phyloP scores from a whole-genome alignment of 1,284 basidiomycete species.

The Xanthoconium separans region DNA sequence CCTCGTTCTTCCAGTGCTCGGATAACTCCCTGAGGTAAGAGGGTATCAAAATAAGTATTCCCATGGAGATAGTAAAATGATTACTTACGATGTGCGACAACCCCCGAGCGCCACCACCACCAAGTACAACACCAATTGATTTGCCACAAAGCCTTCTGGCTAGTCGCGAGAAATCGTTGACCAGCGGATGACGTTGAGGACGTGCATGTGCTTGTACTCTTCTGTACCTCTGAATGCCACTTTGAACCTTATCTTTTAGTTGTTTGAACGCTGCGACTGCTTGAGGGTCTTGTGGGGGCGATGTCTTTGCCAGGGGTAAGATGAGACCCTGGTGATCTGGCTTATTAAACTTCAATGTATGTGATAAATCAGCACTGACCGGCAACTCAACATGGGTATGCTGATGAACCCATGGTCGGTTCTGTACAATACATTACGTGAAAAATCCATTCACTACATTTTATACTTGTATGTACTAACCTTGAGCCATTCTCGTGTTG shows the following conservation, averaged over 20 bases:
- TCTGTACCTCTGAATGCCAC: constrained; percentile 84
- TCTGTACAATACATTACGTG: constrained; percentile 43
- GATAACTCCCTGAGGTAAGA: constrained; percentile 68
- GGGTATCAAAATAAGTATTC: constrained; percentile 5
- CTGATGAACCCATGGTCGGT: constrained; percentile 92
- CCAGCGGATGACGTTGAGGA: constrained; percentile 76
- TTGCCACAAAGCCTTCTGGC: constrained; percentile 91
- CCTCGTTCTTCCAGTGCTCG: constrained; percentile 89
- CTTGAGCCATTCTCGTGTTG: constrained; percentile 95
- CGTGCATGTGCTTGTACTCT: constrained; percentile 64
- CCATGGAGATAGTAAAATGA: constrained; percentile 12
- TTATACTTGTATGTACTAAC: constrained; percentile 40
- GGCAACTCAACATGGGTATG: constrained; percentile 90
- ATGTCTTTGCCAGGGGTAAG: constrained; percentile 60
- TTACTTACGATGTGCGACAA: constrained; percentile 83
- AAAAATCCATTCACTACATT: neutral
- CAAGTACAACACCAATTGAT: constrained; percentile 92
- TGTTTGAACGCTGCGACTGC: constrained; percentile 89
- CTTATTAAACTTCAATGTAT: neutral
- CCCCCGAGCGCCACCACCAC: constrained; percentile 94
- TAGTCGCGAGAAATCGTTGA: constrained; percentile 91
- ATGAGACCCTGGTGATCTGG: constrained; percentile 52
- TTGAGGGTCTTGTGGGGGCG: constrained; percentile 75
- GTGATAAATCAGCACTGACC: constrained; percentile 41
- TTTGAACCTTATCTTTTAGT: constrained; percentile 89